These are phyloP conservation scores for Boletellus deceptivus DNA, from an alignment of 1,284 basidiomycete species.

Conservation along the genomic window DNA sequence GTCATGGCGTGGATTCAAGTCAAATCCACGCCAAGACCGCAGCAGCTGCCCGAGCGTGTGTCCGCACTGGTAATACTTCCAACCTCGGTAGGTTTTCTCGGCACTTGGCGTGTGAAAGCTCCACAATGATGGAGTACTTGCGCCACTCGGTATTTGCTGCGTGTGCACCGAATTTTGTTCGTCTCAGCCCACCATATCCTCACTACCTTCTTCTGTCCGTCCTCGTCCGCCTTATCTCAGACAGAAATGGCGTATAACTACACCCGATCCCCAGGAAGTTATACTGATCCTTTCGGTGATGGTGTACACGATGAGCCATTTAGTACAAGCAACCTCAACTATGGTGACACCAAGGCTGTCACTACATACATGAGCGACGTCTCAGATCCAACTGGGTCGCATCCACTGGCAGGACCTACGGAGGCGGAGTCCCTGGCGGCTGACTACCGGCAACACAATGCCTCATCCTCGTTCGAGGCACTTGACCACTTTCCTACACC, in stretches of 20 bases:
- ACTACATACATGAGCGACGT: conserved; percentile 22
- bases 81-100: no score
- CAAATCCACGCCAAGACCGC: no score
- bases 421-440: conserved; percentile 28
- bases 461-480: conserved; percentile 10
- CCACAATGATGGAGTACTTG: not conserved
- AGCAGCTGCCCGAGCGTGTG: no score
- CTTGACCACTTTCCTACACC: conserved; percentile 16
- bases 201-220: not conserved
- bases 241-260: conserved; percentile 25
- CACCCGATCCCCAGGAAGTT: conserved; percentile 7
- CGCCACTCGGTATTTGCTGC: no score
- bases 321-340: conserved; percentile 6
- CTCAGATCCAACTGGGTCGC: conserved; percentile 7
- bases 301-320: conserved; percentile 23
- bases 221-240: conserved; percentile 17
- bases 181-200: not conserved
- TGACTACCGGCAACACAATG: conserved; percentile 24
- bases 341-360: conserved; percentile 24
- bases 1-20: no score
- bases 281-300: conserved; percentile 30
- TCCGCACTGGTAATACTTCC: no score
- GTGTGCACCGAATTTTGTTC: not conserved
- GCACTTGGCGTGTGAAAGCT: conserved; percentile 22
- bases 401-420: conserved; percentile 12